Conservation (phyloP, 2,329 filamentous ascomycete genomes). For the Coniochaeta sp. region DNA sequence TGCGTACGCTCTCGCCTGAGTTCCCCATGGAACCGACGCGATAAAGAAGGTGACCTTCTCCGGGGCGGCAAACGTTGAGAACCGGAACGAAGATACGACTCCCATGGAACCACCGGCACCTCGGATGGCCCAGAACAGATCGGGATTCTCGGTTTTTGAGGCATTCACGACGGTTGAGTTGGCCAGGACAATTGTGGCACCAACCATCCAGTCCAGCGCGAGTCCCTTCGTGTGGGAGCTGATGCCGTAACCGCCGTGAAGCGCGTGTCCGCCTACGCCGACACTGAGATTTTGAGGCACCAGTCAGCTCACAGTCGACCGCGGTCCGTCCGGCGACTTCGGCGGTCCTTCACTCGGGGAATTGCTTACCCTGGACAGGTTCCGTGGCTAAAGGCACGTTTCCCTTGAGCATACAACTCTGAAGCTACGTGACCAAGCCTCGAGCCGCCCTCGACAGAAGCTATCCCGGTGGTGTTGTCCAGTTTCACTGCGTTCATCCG, state of each 20-base stretch:
- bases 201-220: conserved; percentile 27
- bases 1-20: conserved; percentile 15
- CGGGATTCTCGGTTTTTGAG: conserved; percentile 26
- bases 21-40: conserved; percentile 20
- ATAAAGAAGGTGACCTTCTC: conserved; percentile 23
- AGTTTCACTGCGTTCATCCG: conserved; percentile 34
- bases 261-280: conserved; percentile 30
- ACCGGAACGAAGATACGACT: conserved; percentile 30
- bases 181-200: conserved; percentile 28
- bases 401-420: conserved; percentile 29
- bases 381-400: conserved; percentile 40
- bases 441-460: conserved; percentile 39
- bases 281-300: conserved; percentile 17
- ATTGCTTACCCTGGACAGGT: conserved; percentile 44
- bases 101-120: conserved; percentile 33
- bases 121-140: conserved; percentile 35
- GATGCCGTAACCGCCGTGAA: conserved; percentile 32
- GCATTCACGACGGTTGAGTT: conserved; percentile 25
- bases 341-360: neutral
- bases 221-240: conserved; percentile 28
- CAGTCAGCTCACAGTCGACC: neutral
- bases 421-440: conserved; percentile 39
- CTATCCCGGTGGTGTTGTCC: conserved; percentile 30
- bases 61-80: conserved; percentile 31
- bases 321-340: neutral